A percentile compares a stretch with the other conserved stretches of the same genome.
phyloP scores from a whole-genome alignment of 2,329 filamentous ascomycete genomes.

The Trichoderma endophyticum region DNA sequence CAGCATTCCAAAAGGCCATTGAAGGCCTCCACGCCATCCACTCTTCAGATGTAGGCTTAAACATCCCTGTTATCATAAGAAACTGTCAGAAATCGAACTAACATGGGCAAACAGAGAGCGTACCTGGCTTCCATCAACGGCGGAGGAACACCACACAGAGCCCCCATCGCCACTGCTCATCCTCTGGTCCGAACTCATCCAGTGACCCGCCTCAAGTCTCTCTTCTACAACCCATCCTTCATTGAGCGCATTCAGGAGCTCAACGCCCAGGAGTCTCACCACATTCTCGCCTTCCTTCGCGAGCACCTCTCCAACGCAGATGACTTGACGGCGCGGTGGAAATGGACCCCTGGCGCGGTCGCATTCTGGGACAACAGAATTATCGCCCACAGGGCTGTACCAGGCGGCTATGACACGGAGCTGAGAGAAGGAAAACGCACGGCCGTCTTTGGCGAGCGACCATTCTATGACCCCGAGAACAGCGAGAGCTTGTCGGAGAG shows the following conservation, averaged over 20 bases:
- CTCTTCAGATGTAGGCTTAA: slow-evolving; percentile 14
- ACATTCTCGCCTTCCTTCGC: slow-evolving; percentile 18
- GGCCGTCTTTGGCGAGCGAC: slow-evolving; percentile 15
- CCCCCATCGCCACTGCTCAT: slow-evolving; percentile 16
- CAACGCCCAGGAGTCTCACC: slow-evolving; percentile 16
- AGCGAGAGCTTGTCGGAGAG: slow-evolving; percentile 15
- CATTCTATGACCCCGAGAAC: slow-evolving; percentile 18
- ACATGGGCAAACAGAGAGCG: background rate
- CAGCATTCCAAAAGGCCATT: slow-evolving; percentile 15
- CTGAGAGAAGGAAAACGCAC: slow-evolving; percentile 18
- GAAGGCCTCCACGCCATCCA: slow-evolving; percentile 16
- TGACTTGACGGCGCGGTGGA: slow-evolving; percentile 17
- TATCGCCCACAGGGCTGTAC: slow-evolving; percentile 17
- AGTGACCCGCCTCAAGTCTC: slow-evolving; percentile 15
- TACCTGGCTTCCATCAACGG: slow-evolving; percentile 19
- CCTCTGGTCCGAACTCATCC: slow-evolving; percentile 18
- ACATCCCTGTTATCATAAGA: background rate
- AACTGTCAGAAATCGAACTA: background rate
- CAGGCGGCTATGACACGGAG: slow-evolving; percentile 15
- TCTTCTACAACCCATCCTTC: slow-evolving; percentile 18
- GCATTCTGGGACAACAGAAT: slow-evolving; percentile 20
- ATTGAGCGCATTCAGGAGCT: slow-evolving; percentile 17
- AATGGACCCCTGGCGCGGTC: slow-evolving; percentile 18
- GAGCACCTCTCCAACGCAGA: slow-evolving; percentile 18
- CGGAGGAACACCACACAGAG: slow-evolving; percentile 18